Evolutionary conservation across 106 monocot species (phyloP), one percentile per base, ranked within the genome.

Genomic region (Ottelia alismoides): DNA sequence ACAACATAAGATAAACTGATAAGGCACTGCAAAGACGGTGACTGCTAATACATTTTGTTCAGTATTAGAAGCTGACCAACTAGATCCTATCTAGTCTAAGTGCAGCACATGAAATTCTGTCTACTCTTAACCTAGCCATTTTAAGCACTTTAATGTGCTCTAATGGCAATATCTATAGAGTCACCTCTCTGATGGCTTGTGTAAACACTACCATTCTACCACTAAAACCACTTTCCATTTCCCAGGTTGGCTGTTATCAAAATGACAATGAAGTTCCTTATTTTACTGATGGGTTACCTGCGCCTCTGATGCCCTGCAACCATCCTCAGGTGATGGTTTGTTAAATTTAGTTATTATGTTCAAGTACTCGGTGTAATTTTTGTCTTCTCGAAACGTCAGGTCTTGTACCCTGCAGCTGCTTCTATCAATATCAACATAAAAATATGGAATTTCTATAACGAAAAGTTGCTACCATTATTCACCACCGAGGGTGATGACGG

Each of bases 221-320:
- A n/a, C n/a, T n/a, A n/a, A n/a, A n/a, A n/a, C n/a, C n/a, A n/a
- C n/a, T 20, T 18, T 50, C 50, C 2, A 17, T 66, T 70, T 62
- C 48, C 25, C 47, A 96, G 96, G 76, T 45, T 45, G 88, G 96
- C 31, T 68, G 73, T 17, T 96, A 96, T 68, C 74, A 74, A 57
- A 85, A 78, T 45, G 82, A 81, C 22, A 89, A 89, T 51, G 88
- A 96, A 53, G 67, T 77, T 28, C 82, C 88, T 16, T 96, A 89
- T 66, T 89, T 89, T 69, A 69, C 85, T 22, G 65, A 89, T 25
- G 54, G 72, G 57, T 57, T 96, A 22, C 76, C 81, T 19, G 56
- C 14, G 2, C 66, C 78, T 16, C 21, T 79, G 18, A 24, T 62
- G 11, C 49, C 65, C 27, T 48, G 58, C 10, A 56, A 53, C 45